Evolutionary conservation across 2,329 filamentous ascomycete genomes (phyloP).

Genomic region (Penicillium occitanis): DNA sequence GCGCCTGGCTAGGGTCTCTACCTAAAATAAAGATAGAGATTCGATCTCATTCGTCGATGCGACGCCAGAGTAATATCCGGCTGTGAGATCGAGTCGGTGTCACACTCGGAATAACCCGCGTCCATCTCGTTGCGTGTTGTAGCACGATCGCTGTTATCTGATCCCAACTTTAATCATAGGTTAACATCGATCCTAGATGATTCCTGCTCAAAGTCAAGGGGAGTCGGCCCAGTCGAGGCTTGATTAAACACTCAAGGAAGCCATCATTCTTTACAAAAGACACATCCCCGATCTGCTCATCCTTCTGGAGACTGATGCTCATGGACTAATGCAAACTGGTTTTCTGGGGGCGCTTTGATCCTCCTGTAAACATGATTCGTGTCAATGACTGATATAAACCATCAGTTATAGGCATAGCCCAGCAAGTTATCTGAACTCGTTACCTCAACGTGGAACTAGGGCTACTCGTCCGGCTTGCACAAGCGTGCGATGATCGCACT

Average conservation of each 20-base stretch:
- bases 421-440: neutral
- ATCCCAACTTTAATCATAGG: neutral
- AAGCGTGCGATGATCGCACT: neutral
- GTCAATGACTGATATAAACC: neutral
- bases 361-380: slow-evolving; percentile 2
- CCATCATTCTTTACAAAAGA: neutral
- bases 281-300: neutral
- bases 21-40: neutral
- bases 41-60: neutral
- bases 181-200: neutral
- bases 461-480: neutral
- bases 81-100: neutral
- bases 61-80: neutral
- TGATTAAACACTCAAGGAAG: neutral
- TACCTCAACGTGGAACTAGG: neutral
- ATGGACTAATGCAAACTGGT: slow-evolving; percentile 2
- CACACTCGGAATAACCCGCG: neutral
- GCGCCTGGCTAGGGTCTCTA: neutral
- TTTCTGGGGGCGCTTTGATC: slow-evolving; percentile 4
- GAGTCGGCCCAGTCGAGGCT: neutral
- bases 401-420: neutral
- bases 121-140: slow-evolving; percentile 1
- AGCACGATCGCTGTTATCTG: neutral
- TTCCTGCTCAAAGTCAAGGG: neutral
- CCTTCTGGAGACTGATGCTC: neutral